phyloP scores from a whole-genome alignment of 225 moss, liverwort and hornwort genomes.

The Polytrichum formosum region DNA sequence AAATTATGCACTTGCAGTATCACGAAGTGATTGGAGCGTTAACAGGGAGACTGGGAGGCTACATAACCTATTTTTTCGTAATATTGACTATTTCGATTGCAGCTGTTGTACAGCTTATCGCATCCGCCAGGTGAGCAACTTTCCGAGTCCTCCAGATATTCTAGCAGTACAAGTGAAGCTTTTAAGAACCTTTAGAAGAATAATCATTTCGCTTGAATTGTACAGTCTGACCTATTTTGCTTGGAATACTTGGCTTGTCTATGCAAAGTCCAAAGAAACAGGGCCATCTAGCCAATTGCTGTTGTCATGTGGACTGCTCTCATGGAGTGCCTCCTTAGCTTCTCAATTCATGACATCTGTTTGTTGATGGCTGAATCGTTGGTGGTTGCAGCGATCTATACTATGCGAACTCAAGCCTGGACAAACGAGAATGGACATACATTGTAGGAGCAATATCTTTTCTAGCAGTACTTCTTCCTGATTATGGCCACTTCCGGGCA shows the following conservation, averaged over 20 bases:
- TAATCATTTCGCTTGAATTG: no score
- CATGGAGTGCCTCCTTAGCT: no score
- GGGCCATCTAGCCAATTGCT: no score
- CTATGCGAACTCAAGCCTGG: slow-evolving; percentile 2
- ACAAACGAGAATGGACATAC: slow-evolving; percentile 22
- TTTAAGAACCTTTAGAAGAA: background rate
- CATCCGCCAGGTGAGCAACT: slow-evolving; percentile 38
- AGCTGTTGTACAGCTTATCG: slow-evolving; percentile 28
- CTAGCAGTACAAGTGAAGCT: background rate
- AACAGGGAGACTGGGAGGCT: slow-evolving; percentile 16
- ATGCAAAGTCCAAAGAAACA: no score
- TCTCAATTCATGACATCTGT: background rate
- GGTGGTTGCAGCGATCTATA: slow-evolving; percentile 18
- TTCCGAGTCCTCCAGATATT: background rate
- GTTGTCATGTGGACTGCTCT: no score
- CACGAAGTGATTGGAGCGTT: slow-evolving; percentile 30
- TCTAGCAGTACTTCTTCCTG: slow-evolving; percentile 22
- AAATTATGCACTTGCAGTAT: slow-evolving; percentile 20
- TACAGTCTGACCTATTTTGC: no score
- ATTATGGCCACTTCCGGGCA: slow-evolving; percentile 26
- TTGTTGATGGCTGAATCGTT: no score
- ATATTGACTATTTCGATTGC: slow-evolving; percentile 27
- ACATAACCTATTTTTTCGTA: slow-evolving; percentile 20
- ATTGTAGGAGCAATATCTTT: slow-evolving; percentile 23
- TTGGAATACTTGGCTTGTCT: no score